phyloP scores from a whole-genome alignment of 2,329 filamentous ascomycete genomes.

The Penicillium oxalicum region DNA sequence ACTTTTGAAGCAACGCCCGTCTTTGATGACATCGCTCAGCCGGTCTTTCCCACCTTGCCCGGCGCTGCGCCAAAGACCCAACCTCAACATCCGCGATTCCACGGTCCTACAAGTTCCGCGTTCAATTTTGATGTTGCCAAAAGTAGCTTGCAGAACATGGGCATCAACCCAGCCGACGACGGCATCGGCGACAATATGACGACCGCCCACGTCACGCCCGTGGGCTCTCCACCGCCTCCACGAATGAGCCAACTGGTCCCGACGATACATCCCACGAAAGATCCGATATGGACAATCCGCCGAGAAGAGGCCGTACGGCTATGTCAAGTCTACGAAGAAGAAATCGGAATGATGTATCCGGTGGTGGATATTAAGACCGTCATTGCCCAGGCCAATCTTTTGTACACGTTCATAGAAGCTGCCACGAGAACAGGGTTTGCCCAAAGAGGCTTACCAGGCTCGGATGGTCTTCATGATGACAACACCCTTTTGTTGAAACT shows the following conservation, averaged over 20 bases:
- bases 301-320: constrained; percentile 75
- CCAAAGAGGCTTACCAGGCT: constrained; percentile 48
- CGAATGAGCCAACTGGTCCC: constrained; percentile 26
- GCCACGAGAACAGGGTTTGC: constrained; percentile 55
- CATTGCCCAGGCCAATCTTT: constrained; percentile 61
- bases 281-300: constrained; percentile 73
- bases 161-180: constrained; percentile 62
- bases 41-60: constrained; percentile 33
- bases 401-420: constrained; percentile 69
- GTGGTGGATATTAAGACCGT: constrained; percentile 69
- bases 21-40: constrained; percentile 38
- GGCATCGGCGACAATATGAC: constrained; percentile 54
- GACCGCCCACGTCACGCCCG: constrained; percentile 50
- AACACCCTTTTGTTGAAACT: constrained; percentile 72
- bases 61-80: constrained; percentile 43
- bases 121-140: constrained; percentile 85
- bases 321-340: constrained; percentile 76
- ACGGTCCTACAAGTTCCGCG: constrained; percentile 76
- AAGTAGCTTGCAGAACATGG: constrained; percentile 82
- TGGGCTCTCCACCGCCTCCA: constrained; percentile 39
- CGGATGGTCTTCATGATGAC: constrained; percentile 57
- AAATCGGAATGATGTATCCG: constrained; percentile 89
- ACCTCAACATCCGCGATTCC: constrained; percentile 60
- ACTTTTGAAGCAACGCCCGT: constrained; percentile 26
- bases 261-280: constrained; percentile 49